A percentile compares a stretch with the other conserved stretches of the same genome.
Conservation (phyloP, 768 basidiomycete genomes). For the Royoungia palumana region DNA sequence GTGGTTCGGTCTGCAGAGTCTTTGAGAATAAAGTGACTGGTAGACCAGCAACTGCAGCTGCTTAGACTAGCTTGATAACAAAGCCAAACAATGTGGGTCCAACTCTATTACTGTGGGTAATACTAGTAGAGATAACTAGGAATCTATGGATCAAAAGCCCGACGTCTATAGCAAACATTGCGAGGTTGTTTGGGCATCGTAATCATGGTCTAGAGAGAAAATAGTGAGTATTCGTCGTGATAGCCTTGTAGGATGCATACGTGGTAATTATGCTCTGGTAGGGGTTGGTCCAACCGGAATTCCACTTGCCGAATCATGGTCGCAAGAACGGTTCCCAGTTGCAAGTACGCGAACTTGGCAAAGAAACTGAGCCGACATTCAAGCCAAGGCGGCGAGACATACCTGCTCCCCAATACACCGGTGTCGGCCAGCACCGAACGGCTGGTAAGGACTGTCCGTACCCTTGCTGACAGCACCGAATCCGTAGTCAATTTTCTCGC, state of each 20-base stretch:
- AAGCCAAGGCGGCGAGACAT: constrained; percentile 13
- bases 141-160: constrained; percentile 46
- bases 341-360: constrained; percentile 86
- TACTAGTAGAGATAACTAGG: background rate
- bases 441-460: constrained; percentile 93
- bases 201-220: constrained; percentile 76
- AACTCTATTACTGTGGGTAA: no score
- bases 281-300: constrained; percentile 53
- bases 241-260: constrained; percentile 44
- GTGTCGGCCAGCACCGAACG: constrained; percentile 96
- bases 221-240: constrained; percentile 7
- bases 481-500: constrained; percentile 94
- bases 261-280: constrained; percentile 89
- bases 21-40: background rate
- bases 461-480: constrained; percentile 96
- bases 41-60: constrained; percentile 6
- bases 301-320: constrained; percentile 77
- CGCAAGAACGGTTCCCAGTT: constrained; percentile 79
- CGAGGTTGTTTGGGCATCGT: constrained; percentile 77
- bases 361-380: constrained; percentile 3
- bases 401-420: constrained; percentile 92
- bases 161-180: constrained; percentile 62
- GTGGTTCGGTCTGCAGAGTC: background rate
- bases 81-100: constrained; percentile 1
- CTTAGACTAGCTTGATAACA: background rate